Evolutionary conservation across 2,329 filamentous ascomycete genomes (phyloP).

Genomic region (Fusarium duplospermum): DNA sequence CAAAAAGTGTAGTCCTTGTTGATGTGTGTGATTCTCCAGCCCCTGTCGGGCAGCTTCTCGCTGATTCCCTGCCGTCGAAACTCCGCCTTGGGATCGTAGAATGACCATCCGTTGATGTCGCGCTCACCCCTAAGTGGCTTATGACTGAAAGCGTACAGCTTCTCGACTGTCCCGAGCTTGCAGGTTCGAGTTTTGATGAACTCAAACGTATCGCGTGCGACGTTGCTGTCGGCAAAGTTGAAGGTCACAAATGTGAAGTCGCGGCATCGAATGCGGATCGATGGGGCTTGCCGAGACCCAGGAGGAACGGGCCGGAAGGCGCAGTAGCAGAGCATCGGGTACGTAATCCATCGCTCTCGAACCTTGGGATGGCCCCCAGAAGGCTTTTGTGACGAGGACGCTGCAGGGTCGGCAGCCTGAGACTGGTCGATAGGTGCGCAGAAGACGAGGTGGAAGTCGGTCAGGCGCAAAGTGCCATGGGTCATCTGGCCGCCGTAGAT

Average conservation of each 20-base stretch:
- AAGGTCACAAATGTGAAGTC: constrained; percentile 96
- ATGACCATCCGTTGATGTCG: constrained; percentile 80
- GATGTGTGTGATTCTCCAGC: constrained; percentile 91
- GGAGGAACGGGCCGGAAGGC: constrained; percentile 79
- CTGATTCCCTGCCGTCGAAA: constrained; percentile 90
- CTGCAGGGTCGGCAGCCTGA: constrained; percentile 40
- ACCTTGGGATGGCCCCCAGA: constrained; percentile 46
- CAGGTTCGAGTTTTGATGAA: constrained; percentile 85
- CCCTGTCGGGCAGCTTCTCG: constrained; percentile 78
- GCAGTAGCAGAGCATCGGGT: constrained; percentile 89
- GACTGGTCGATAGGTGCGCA: constrained; percentile 55
- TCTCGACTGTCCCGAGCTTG: constrained; percentile 84
- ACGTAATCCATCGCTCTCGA: constrained; percentile 91
- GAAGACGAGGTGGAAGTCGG: constrained; percentile 71
- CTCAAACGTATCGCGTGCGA: constrained; percentile 88
- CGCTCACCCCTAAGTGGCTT: constrained; percentile 79
- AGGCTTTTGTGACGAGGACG: constrained; percentile 21
- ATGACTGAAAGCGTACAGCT: constrained; percentile 91
- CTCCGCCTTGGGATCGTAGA: constrained; percentile 89
- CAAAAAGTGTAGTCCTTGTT: constrained; percentile 93
- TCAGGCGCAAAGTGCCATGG: constrained; percentile 68
- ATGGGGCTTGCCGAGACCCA: constrained; percentile 77
- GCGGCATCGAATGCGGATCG: constrained; percentile 87
- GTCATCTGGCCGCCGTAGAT: constrained; percentile 69
- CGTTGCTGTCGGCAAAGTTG: constrained; percentile 80